Conservation (phyloP, 2,329 filamentous ascomycete species). For the Chrysoporthe deuterocubensis region DNA sequence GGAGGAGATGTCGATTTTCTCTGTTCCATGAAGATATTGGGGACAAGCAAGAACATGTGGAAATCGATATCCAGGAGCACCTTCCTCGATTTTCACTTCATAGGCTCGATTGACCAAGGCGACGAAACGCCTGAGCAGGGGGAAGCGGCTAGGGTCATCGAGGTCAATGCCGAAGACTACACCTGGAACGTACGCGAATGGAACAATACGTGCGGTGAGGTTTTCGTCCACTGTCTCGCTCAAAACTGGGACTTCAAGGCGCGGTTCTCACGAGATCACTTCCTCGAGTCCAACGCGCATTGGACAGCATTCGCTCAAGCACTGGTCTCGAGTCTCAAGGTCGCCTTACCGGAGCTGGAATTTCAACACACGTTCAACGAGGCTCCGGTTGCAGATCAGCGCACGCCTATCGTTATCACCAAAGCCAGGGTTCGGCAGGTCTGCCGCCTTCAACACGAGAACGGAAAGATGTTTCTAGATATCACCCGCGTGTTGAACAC, state of each 20-base stretch:
- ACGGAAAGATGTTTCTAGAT: constrained; percentile 33
- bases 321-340: constrained; percentile 34
- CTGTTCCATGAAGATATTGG: constrained; percentile 21
- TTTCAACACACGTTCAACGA: constrained; percentile 17
- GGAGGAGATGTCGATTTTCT: constrained; percentile 33
- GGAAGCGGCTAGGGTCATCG: constrained; percentile 30
- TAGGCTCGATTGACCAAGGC: constrained; percentile 14
- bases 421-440: constrained; percentile 24
- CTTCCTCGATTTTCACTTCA: constrained; percentile 32
- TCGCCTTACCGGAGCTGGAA: constrained; percentile 20
- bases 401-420: constrained; percentile 2
- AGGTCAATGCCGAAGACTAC: constrained; percentile 32
- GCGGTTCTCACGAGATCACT: constrained; percentile 30
- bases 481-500: constrained; percentile 29
- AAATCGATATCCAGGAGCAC: background rate
- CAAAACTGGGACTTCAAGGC: constrained; percentile 40
- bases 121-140: background rate
- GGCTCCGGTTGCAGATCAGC: background rate
- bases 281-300: constrained; percentile 27
- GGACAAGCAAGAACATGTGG: constrained; percentile 29
- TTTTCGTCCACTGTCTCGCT: constrained; percentile 38
- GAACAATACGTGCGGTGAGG: constrained; percentile 25
- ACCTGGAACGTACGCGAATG: constrained; percentile 33
- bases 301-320: constrained; percentile 34
- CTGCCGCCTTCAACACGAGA: constrained; percentile 12